A percentile compares a stretch with the other conserved stretches of the same genome.
phyloP scores from a whole-genome alignment of 129 eudicot species.

The Daucus carota region DH1_v3.0 NC_030381.2:25146501-25147000 shows the following conservation, averaged over 20 bases:
- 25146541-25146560: slow-evolving; percentile 1
- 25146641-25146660: neutral
- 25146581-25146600: slow-evolving; percentile 17
- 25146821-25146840: neutral
- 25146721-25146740: slow-evolving; percentile 28
- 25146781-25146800: neutral
- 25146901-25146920: slow-evolving; percentile 20
- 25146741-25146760: neutral
- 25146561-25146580: slow-evolving; percentile 5
- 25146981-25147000: slow-evolving; percentile 25
- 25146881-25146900: neutral
- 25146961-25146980: slow-evolving; percentile 52
- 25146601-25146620: neutral
- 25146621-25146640: neutral
- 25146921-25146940: slow-evolving; percentile 35
- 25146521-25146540: slow-evolving; percentile 1
- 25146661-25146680: slow-evolving; percentile 3
- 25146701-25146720: slow-evolving; percentile 28
- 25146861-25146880: neutral
- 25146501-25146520: neutral
- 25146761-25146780: neutral
- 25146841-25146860: neutral
- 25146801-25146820: neutral
- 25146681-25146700: slow-evolving; percentile 27
- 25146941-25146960: slow-evolving; percentile 41